phyloP scores from a whole-genome alignment of 1,139 yeast genomes.

The Pichia sp. region DNA sequence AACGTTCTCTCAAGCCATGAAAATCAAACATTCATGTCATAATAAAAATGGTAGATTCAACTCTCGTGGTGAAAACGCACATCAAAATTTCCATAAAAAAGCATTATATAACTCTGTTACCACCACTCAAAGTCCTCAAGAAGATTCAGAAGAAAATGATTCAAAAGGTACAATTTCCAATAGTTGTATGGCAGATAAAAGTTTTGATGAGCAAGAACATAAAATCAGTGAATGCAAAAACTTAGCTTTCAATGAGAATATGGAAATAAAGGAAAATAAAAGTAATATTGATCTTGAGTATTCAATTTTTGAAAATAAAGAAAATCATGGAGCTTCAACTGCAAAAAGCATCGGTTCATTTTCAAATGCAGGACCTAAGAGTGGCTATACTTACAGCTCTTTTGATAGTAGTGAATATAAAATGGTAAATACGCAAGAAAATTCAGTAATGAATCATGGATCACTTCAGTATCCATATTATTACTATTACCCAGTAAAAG shows the following conservation, averaged over 20 bases:
- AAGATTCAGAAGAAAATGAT: too few species aligned
- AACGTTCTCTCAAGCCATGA: conserved; percentile 12
- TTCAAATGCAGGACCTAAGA: conserved; percentile 24
- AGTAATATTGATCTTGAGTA: conserved; percentile 14
- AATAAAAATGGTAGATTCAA: not conserved
- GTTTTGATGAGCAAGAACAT: too few species aligned
- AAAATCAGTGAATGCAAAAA: too few species aligned
- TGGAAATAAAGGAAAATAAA: conserved; percentile 7
- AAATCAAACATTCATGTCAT: conserved; percentile 7
- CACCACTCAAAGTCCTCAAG: too few species aligned
- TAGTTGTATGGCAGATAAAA: too few species aligned
- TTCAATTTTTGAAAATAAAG: conserved; percentile 1
- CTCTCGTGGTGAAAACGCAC: too few species aligned
- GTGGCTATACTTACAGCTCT: conserved; percentile 25
- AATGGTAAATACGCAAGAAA: not conserved
- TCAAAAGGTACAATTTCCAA: too few species aligned
- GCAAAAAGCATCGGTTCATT: conserved; percentile 21
- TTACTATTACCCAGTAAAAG: conserved; percentile 26
- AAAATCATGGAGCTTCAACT: conserved; percentile 18
- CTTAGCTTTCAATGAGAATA: too few species aligned
- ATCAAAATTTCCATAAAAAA: too few species aligned
- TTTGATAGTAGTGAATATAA: conserved; percentile 22
- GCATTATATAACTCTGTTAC: too few species aligned
- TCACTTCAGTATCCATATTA: conserved; percentile 24
- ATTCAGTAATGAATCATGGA: conserved; percentile 10